Conservation (phyloP, 1,284 basidiomycete species). For the Ustilago esculenta region DNA sequence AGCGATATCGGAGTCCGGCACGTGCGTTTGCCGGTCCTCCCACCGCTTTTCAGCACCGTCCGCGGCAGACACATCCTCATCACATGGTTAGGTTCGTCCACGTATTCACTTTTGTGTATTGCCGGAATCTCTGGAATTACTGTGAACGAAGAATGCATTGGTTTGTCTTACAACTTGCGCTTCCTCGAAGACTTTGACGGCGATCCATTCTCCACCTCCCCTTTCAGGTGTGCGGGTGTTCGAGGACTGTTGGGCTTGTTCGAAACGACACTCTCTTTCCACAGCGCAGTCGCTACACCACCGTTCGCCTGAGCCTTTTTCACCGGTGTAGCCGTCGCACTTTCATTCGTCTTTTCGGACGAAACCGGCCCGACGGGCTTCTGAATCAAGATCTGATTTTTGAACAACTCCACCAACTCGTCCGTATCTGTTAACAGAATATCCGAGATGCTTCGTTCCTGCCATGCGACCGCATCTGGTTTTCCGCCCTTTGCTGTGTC, state of each 20-base stretch:
- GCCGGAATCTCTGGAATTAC: background rate
- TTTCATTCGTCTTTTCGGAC: slow-evolving; percentile 13
- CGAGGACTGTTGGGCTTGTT: slow-evolving; percentile 2
- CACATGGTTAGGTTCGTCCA: too few species aligned
- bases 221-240: slow-evolving; percentile 4
- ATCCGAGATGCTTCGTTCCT: slow-evolving; percentile 23
- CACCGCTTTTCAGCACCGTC: too few species aligned
- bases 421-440: slow-evolving; percentile 35
- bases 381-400: slow-evolving; percentile 21
- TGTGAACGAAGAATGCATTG: background rate
- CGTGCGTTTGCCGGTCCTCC: too few species aligned
- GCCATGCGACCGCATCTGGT: background rate
- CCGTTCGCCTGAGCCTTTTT: slow-evolving; percentile 26
- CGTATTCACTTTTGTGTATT: too few species aligned
- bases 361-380: background rate
- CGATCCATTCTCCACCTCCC: background rate
- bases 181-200: slow-evolving; percentile 29
- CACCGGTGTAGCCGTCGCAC: slow-evolving; percentile 12
- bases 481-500: background rate
- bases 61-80: background rate
- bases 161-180: slow-evolving; percentile 20
- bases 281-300: background rate
- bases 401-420: slow-evolving; percentile 39
- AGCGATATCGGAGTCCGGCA: too few species aligned
- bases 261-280: slow-evolving; percentile 1